Conservation (phyloP, 345 rosid genomes). For the Ailanthus altissimus region DNA sequence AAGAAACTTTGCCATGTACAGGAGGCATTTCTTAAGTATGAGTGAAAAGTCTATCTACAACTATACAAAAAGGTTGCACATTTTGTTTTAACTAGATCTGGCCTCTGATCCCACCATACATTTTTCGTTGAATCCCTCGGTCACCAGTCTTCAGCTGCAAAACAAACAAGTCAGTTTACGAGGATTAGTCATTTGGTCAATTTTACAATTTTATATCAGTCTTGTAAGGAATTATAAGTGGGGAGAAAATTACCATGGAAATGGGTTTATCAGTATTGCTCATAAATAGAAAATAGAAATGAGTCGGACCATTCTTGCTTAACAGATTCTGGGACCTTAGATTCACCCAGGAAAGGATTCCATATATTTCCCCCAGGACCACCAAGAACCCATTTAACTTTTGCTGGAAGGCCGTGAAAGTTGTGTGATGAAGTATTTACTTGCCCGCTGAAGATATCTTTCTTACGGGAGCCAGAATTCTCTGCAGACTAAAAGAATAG, state of each 20-base stretch:
- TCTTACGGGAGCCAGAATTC: slow-evolving; percentile 4
- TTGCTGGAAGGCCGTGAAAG: slow-evolving; percentile 34
- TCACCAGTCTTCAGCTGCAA: slow-evolving; percentile 4
- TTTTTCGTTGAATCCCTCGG: not conserved
- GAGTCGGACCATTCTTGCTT: slow-evolving; percentile 53
- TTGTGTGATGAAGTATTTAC: slow-evolving; percentile 22
- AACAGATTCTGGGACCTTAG: slow-evolving; percentile 40
- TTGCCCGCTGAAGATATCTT: slow-evolving; percentile 4
- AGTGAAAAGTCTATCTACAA: not conserved
- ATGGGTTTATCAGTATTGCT: slow-evolving; percentile 20
- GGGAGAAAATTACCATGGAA: slow-evolving; percentile 12
- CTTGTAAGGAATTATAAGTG: not conserved
- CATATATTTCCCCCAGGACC: slow-evolving; percentile 44
- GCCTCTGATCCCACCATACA: not conserved
- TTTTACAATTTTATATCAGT: not conserved
- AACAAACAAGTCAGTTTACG: not conserved
- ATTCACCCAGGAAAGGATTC: slow-evolving; percentile 42
- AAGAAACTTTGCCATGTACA: not conserved
- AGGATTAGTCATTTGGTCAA: not conserved
- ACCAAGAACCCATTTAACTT: slow-evolving; percentile 61
- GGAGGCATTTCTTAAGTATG: not conserved
- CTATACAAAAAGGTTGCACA: not conserved
- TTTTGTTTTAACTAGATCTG: not conserved
- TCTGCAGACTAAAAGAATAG: slow-evolving; percentile 25
- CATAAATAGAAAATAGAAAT: slow-evolving; percentile 36